These are phyloP conservation scores for Herpetospermum pedunculosum DNA, from an alignment of 306 rosid genomes.

Conservation along the genomic window DNA sequence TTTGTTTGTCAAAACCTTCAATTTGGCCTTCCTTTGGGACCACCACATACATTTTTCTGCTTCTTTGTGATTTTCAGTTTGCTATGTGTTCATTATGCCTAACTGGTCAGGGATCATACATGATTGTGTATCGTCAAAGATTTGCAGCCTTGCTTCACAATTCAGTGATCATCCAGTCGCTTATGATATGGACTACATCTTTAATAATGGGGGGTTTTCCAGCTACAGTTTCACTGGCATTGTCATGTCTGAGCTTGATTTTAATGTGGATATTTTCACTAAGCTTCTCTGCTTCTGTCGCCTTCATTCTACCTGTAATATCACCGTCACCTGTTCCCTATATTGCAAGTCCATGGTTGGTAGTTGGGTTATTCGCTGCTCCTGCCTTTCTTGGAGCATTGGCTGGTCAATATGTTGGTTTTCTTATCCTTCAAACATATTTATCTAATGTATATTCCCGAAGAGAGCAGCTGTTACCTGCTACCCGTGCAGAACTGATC, in stretches of 20 bases:
- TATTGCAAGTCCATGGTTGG: conserved; percentile 82
- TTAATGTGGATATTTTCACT: conserved; percentile 68
- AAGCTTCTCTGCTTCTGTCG: conserved; percentile 43
- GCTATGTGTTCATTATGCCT: conserved; percentile 18
- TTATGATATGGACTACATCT: conserved; percentile 78
- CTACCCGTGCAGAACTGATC: conserved; percentile 40
- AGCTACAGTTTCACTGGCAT: conserved; percentile 61
- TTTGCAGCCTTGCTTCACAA: conserved; percentile 65
- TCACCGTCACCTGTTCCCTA: conserved; percentile 73
- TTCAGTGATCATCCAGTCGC: conserved; percentile 79
- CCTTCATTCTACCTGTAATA: conserved; percentile 49
- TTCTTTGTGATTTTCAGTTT: conserved; percentile 11
- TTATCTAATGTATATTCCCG: conserved; percentile 42
- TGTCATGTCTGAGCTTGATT: conserved; percentile 55
- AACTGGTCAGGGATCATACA: conserved; percentile 61
- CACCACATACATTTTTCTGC: background rate
- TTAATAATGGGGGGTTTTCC: conserved; percentile 80
- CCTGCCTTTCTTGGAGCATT: conserved; percentile 90
- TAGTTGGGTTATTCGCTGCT: conserved; percentile 71
- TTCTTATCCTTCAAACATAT: conserved; percentile 46
- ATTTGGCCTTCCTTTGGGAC: background rate
- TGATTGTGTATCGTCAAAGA: conserved; percentile 65
- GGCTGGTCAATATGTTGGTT: conserved; percentile 82
- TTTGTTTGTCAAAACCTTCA: conserved; percentile 1
- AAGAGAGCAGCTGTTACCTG: conserved; percentile 34